Evolutionary conservation across 805 yeast species (phyloP).

Genomic region (Starmerella scarabaei): DNA sequence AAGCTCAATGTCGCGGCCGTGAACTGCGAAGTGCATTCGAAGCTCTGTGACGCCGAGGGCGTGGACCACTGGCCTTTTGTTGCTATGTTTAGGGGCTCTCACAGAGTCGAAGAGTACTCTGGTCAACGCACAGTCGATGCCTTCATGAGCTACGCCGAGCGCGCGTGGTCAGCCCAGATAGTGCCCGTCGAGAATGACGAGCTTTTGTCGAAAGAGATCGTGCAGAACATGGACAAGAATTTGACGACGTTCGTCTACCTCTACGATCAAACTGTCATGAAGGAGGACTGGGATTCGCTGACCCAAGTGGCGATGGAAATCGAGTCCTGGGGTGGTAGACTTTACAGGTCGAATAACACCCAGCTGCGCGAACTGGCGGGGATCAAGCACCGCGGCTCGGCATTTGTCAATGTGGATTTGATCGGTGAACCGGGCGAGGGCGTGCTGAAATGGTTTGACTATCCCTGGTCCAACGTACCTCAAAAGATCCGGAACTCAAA

Average conservation of each 20-base stretch:
- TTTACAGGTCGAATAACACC: constrained; percentile 14
- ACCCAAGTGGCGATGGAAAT: constrained; percentile 23
- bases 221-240: constrained; percentile 18
- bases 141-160: constrained; percentile 25
- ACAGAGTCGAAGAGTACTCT: constrained; percentile 13
- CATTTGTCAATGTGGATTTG: constrained; percentile 13
- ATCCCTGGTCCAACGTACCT: constrained; percentile 18
- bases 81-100: constrained; percentile 11
- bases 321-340: constrained; percentile 12
- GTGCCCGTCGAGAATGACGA: constrained; percentile 22
- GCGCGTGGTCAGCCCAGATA: constrained; percentile 22
- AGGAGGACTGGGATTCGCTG: constrained; percentile 31
- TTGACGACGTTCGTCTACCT: constrained; percentile 29
- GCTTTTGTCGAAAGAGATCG: constrained; percentile 20
- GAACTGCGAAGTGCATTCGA: constrained; percentile 28
- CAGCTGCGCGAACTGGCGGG: constrained; percentile 15
- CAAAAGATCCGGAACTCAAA: constrained; percentile 15
- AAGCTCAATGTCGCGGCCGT: constrained; percentile 31
- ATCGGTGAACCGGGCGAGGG: constrained; percentile 6
- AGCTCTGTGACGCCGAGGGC: constrained; percentile 27
- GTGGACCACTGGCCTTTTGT: constrained; percentile 22
- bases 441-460: constrained; percentile 10
- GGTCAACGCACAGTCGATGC: constrained; percentile 27
- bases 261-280: constrained; percentile 28
- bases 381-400: constrained; percentile 16